phyloP scores from a whole-genome alignment of 352 stramenopile genomes.

The Phytophthora hybrid region DNA sequence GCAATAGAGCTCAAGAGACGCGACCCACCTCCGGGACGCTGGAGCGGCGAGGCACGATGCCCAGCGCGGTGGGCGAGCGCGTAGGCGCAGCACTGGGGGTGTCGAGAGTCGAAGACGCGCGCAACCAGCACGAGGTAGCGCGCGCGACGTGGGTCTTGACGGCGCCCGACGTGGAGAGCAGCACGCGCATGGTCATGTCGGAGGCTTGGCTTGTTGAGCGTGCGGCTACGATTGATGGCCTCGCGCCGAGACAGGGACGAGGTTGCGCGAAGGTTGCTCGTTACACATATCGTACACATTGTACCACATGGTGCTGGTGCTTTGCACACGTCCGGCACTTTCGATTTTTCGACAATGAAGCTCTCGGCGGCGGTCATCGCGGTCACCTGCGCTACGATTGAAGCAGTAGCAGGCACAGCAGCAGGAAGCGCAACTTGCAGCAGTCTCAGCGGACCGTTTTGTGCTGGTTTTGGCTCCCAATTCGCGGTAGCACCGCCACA shows the following conservation, averaged over 20 bases:
- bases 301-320: conserved; percentile 11
- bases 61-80: conserved; percentile 74
- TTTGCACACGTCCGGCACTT: background rate
- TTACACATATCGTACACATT: conserved; percentile 12
- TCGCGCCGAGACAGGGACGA: background rate
- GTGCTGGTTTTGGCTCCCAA: conserved; percentile 31
- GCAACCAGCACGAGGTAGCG: conserved; percentile 50
- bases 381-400: conserved; percentile 15
- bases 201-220: conserved; percentile 18
- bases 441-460: conserved; percentile 80
- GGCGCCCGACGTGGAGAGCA: conserved; percentile 45
- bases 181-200: conserved; percentile 53
- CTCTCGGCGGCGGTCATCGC: conserved; percentile 8
- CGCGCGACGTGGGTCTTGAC: conserved; percentile 44
- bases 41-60: conserved; percentile 66
- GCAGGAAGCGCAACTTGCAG: conserved; percentile 44
- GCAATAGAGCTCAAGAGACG: background rate
- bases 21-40: conserved; percentile 59
- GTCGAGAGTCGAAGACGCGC: conserved; percentile 54
- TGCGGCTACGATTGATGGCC: conserved; percentile 42
- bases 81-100: conserved; percentile 22
- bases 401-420: background rate
- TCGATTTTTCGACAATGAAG: conserved; percentile 25
- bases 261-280: conserved; percentile 21
- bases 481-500: conserved; percentile 51